Evolutionary conservation across 2,329 filamentous ascomycete genomes (phyloP).

Genomic region (Epicoccum nigrum): DNA sequence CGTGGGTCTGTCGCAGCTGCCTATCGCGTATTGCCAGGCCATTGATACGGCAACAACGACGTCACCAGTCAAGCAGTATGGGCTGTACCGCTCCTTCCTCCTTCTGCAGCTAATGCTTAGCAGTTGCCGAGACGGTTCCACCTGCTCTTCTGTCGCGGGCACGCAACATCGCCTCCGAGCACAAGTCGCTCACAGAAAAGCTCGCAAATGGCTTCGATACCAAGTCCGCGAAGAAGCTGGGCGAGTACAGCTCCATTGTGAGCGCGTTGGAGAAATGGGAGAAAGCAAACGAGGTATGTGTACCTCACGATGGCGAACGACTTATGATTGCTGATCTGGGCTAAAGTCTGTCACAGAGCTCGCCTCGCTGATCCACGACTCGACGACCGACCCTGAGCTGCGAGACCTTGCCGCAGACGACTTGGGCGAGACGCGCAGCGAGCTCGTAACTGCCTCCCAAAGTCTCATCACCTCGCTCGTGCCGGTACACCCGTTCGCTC

Average conservation of each 20-base stretch:
- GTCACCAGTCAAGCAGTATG: slow-evolving; percentile 39
- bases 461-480: slow-evolving; percentile 79
- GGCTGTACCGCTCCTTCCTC: background rate
- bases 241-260: slow-evolving; percentile 60
- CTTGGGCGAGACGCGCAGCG: slow-evolving; percentile 67
- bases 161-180: slow-evolving; percentile 61
- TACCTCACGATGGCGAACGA: background rate
- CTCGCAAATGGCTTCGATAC: slow-evolving; percentile 63
- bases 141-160: slow-evolving; percentile 63
- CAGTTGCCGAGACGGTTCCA: slow-evolving; percentile 52
- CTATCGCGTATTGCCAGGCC: slow-evolving; percentile 49
- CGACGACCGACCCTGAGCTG: slow-evolving; percentile 64
- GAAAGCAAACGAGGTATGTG: slow-evolving; percentile 60
- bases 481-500: slow-evolving; percentile 86
- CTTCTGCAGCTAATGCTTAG: slow-evolving; percentile 22
- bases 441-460: slow-evolving; percentile 67
- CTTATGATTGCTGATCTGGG: slow-evolving; percentile 27
- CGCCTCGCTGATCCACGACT: slow-evolving; percentile 74
- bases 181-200: slow-evolving; percentile 58
- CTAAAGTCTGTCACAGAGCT: slow-evolving; percentile 69
- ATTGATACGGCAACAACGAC: slow-evolving; percentile 32
- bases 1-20: slow-evolving; percentile 57
- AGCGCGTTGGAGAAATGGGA: slow-evolving; percentile 63
- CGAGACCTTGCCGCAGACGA: slow-evolving; percentile 69
- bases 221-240: slow-evolving; percentile 62